Evolutionary conservation across 1,139 yeast genomes (phyloP).

Genomic region (Pichia cactophila): DNA sequence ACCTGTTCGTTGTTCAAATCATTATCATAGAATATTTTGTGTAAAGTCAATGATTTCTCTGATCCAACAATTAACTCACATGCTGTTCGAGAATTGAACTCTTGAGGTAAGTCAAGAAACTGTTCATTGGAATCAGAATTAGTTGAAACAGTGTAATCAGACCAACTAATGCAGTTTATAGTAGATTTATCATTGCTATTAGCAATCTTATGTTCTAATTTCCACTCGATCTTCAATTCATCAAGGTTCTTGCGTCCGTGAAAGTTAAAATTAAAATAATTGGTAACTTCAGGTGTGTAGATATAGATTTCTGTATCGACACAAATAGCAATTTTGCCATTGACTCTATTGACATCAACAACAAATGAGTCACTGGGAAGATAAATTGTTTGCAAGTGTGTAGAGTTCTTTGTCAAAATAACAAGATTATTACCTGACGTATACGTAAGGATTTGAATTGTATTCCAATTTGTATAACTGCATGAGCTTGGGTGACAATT

Average conservation of each 20-base stretch:
- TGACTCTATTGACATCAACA: slow-evolving; percentile 50
- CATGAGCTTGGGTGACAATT: slow-evolving; percentile 49
- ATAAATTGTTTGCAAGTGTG: slow-evolving; percentile 68
- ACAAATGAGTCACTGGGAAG: slow-evolving; percentile 59
- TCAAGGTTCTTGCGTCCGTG: slow-evolving; percentile 25
- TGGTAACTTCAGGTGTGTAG: slow-evolving; percentile 37
- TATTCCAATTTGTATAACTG: slow-evolving; percentile 62
- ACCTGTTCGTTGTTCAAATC: slow-evolving; percentile 19
- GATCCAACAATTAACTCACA: slow-evolving; percentile 53
- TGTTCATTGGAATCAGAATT: slow-evolving; percentile 22
- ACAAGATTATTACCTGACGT: slow-evolving; percentile 87
- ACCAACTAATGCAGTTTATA: slow-evolving; percentile 62
- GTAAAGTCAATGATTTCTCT: slow-evolving; percentile 40
- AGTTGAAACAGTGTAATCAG: slow-evolving; percentile 33
- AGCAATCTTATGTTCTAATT: slow-evolving; percentile 30
- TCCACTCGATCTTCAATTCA: slow-evolving; percentile 37
- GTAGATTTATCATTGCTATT: slow-evolving; percentile 29
- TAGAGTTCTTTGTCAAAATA: slow-evolving; percentile 43
- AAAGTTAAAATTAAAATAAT: slow-evolving; percentile 27
- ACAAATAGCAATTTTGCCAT: slow-evolving; percentile 53
- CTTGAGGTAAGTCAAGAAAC: slow-evolving; percentile 26
- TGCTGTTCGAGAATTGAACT: slow-evolving; percentile 28
- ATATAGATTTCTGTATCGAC: slow-evolving; percentile 31
- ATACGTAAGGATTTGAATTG: slow-evolving; percentile 59
- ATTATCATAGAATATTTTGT: slow-evolving; percentile 31